phyloP scores from a whole-genome alignment of 148 eudicot genomes.

The Fagopyrum esculentum region DNA sequence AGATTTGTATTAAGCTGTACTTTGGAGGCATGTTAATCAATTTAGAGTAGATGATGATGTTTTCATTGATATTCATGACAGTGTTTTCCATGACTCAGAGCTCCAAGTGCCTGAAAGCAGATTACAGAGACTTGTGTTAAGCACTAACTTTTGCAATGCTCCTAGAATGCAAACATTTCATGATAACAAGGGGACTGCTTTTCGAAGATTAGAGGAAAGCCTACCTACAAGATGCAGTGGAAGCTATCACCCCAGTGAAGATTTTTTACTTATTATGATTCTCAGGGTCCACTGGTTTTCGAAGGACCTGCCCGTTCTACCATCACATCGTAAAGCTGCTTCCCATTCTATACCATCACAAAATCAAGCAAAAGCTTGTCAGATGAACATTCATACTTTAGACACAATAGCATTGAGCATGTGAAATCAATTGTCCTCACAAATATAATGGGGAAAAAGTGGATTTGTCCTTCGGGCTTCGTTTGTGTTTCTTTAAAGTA shows the following conservation, averaged over 20 bases:
- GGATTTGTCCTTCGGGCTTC: conserved; percentile 92
- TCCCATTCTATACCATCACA: conserved; percentile 62
- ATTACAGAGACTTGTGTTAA: not conserved
- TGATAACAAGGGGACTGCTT: not conserved
- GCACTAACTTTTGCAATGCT: not conserved
- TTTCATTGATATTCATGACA: not conserved
- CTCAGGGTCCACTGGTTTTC: conserved; percentile 64
- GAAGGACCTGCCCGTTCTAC: conserved; percentile 94
- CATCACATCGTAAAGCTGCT: conserved; percentile 92
- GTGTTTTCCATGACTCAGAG: not conserved
- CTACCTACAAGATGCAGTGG: not conserved
- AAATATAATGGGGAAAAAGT: conserved; percentile 92
- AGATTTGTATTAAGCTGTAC: not conserved
- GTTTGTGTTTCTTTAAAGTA: conserved; percentile 96
- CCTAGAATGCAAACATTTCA: not conserved
- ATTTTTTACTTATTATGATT: not conserved
- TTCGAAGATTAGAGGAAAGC: not conserved
- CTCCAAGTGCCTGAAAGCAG: not conserved
- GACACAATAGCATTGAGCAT: not conserved
- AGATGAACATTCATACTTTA: conserved; percentile 4
- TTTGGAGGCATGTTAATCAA: not conserved
- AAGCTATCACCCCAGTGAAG: not conserved
- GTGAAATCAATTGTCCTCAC: conserved; percentile 34
- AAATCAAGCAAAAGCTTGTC: not conserved
- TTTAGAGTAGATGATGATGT: not conserved